A percentile compares a stretch with the other conserved stretches of the same genome.
phyloP scores from a whole-genome alignment of 2,329 filamentous ascomycete genomes.

The Bipolaris victoriae region DNA sequence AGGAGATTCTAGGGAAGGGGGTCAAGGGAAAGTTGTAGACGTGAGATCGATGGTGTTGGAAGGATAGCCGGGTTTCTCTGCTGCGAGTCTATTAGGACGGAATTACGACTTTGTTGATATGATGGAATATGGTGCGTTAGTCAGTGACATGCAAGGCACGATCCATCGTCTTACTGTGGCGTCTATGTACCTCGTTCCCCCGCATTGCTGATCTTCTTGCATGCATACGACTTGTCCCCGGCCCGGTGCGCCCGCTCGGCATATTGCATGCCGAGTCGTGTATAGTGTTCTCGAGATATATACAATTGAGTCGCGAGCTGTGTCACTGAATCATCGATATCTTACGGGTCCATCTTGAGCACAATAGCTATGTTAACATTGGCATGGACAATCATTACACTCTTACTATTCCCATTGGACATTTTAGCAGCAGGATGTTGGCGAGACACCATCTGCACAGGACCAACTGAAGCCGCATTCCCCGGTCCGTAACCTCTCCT shows the following conservation, averaged over 20 bases:
- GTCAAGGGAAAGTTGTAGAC: conserved; percentile 25
- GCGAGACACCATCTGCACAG: conserved; percentile 61
- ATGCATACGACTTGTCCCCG: conserved; percentile 6
- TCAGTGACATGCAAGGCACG: too few relatives aligned
- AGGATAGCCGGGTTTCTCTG: not conserved
- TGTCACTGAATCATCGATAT: not conserved
- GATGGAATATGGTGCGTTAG: too few relatives aligned
- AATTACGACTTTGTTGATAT: too few relatives aligned
- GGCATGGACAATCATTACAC: not conserved
- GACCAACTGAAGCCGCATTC: conserved; percentile 59
- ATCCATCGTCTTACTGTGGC: too few relatives aligned
- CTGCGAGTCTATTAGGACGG: not conserved
- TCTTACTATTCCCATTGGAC: not conserved
- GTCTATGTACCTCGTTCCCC: conserved; percentile 4
- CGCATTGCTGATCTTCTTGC: conserved; percentile 1
- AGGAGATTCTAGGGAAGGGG: conserved; percentile 52
- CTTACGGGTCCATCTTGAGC: not conserved
- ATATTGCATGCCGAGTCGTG: conserved; percentile 3
- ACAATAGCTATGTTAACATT: not conserved
- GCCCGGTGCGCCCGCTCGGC: conserved; percentile 9
- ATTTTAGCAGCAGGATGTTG: conserved; percentile 53
- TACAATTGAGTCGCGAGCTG: not conserved
- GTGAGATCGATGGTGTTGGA: not conserved
- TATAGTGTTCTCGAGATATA: not conserved
- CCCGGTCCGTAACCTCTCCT: conserved; percentile 18